Percentiles rank a stretch among this genome's conserved stretches.
These are phyloP conservation scores for Fusarium aywerte DNA, from an alignment of 2,329 filamentous ascomycete species.

Conservation along the genomic window DNA sequence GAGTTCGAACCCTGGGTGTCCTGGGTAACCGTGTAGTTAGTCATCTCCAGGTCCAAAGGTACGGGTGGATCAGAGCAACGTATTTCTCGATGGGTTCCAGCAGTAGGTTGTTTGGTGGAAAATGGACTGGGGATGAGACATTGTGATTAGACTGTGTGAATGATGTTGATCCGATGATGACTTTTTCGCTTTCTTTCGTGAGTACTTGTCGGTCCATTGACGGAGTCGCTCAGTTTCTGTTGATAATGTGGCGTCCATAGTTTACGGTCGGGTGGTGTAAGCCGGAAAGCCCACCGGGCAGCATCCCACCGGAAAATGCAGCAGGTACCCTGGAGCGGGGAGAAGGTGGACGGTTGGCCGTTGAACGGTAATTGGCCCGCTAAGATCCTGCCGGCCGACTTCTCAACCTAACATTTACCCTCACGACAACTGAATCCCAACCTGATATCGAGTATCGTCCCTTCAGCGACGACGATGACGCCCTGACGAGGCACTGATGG, in stretches of 20 bases:
- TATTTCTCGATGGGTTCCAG: slow-evolving; percentile 46
- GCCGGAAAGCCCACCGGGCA: slow-evolving; percentile 2
- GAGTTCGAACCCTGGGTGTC: slow-evolving; percentile 60
- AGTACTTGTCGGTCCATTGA: background rate
- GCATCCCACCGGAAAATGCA: background rate
- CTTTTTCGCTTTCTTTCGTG: background rate
- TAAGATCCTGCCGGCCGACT: background rate
- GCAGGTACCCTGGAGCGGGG: background rate
- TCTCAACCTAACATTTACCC: background rate
- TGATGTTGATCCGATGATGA: background rate
- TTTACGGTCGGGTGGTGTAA: slow-evolving; percentile 1
- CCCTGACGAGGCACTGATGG: background rate
- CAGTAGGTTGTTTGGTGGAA: slow-evolving; percentile 57
- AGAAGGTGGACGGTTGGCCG: background rate
- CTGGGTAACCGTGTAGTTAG: slow-evolving; percentile 68
- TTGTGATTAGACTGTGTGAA: background rate
- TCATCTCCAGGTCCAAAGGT: slow-evolving; percentile 62
- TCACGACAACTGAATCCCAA: background rate
- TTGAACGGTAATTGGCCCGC: background rate
- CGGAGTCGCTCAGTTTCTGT: background rate
- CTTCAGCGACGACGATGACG: too few species aligned
- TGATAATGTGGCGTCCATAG: background rate
- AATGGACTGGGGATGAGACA: slow-evolving; percentile 31
- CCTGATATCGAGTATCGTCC: too few species aligned
- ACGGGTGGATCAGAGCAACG: slow-evolving; percentile 60